phyloP scores from a whole-genome alignment of 2,329 filamentous ascomycete genomes.

The Cladophialophora exuberans region DNA sequence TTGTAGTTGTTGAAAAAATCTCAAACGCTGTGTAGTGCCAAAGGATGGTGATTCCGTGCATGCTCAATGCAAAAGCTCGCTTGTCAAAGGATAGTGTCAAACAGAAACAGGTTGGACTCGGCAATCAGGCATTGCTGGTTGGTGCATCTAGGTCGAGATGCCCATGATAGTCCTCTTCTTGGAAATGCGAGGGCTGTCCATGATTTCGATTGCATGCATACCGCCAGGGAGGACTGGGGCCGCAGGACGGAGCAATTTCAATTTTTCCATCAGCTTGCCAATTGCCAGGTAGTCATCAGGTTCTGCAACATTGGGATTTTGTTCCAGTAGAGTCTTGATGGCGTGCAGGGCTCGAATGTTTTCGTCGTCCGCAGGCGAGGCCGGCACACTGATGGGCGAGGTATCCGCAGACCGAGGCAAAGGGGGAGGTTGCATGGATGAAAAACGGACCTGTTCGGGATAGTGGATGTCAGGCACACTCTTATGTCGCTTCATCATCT shows the following conservation, averaged over 20 bases:
- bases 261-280: slow-evolving; percentile 81
- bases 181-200: slow-evolving; percentile 44
- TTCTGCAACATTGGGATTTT: slow-evolving; percentile 72
- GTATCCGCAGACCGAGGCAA: slow-evolving; percentile 44
- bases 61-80: slow-evolving; percentile 1
- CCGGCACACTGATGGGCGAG: slow-evolving; percentile 61
- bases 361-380: slow-evolving; percentile 74
- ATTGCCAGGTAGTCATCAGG: slow-evolving; percentile 77
- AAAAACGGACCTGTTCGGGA: slow-evolving; percentile 44
- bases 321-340: slow-evolving; percentile 79
- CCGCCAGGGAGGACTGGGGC: slow-evolving; percentile 45
- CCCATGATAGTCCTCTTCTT: slow-evolving; percentile 52
- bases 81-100: slow-evolving; percentile 18
- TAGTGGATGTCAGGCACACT: slow-evolving; percentile 50
- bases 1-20: slow-evolving; percentile 12
- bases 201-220: slow-evolving; percentile 47
- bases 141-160: slow-evolving; percentile 36
- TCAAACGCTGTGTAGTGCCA: slow-evolving; percentile 19
- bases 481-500: slow-evolving; percentile 47
- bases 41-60: slow-evolving; percentile 22
- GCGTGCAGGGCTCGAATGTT: slow-evolving; percentile 80
- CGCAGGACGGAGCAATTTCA: slow-evolving; percentile 66
- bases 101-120: neutral
- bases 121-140: neutral
- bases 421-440: slow-evolving; percentile 45